Conservation (phyloP, 2,329 filamentous ascomycete genomes). For the Gaeumannomyces sp. region DNA sequence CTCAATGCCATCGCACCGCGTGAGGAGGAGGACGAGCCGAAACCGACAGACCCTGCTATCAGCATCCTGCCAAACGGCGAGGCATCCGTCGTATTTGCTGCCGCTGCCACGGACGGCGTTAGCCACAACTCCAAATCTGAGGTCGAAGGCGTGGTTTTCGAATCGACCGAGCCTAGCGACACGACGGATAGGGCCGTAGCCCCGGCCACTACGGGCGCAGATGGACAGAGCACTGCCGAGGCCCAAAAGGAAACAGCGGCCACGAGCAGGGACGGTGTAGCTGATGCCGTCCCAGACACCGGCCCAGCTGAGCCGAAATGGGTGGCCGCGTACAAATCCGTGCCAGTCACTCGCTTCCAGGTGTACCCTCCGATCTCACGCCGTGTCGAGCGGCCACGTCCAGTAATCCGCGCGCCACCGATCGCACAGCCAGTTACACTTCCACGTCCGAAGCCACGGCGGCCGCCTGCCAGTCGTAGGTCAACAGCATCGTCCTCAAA, state of each 20-base stretch:
- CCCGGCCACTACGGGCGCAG: not conserved
- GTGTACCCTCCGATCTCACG: constrained; percentile 64
- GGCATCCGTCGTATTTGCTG: constrained; percentile 17
- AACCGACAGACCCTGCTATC: constrained; percentile 26
- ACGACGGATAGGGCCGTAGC: constrained; percentile 12
- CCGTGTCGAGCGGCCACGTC: constrained; percentile 39
- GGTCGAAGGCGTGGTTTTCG: constrained; percentile 15
- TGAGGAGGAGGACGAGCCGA: constrained; percentile 59
- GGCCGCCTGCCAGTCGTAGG: constrained; percentile 25
- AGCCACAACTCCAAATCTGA: constrained; percentile 18
- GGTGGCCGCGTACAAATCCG: constrained; percentile 43
- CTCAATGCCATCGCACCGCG: constrained; percentile 83
- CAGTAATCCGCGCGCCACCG: constrained; percentile 33
- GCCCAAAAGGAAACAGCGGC: not conserved
- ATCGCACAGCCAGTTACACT: constrained; percentile 27
- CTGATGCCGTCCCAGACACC: not conserved
- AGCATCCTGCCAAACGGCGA: constrained; percentile 27
- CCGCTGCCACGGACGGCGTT: not conserved
- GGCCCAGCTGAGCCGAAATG: constrained; percentile 30
- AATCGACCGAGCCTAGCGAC: constrained; percentile 17
- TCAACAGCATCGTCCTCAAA: constrained; percentile 32
- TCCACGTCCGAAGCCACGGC: constrained; percentile 33
- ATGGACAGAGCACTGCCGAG: not conserved
- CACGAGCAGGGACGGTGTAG: not conserved
- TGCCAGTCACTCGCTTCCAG: constrained; percentile 68